Percentiles rank a stretch among this genome's conserved stretches.
phyloP scores from a whole-genome alignment of 163 green algal genomes.

The Chlamydomonas reinhardtii region DNA sequence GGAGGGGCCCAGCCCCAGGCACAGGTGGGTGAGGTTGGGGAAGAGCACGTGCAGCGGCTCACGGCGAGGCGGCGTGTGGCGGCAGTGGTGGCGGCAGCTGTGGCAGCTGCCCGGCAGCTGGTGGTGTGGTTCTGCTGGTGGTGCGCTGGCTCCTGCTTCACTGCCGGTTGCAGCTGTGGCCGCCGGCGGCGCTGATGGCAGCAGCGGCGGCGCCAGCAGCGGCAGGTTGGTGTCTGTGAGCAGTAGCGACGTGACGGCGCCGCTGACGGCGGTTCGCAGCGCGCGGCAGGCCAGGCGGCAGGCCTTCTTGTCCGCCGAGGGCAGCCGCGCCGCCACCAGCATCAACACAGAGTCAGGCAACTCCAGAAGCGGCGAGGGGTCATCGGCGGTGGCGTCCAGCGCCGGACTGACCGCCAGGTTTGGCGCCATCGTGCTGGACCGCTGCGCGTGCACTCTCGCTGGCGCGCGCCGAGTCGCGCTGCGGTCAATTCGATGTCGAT shows the following conservation, averaged over 20 bases:
- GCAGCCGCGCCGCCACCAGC: conserved; percentile 1
- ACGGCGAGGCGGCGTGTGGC: neutral
- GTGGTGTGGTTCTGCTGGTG: no score
- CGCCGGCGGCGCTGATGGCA: neutral
- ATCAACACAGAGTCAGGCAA: conserved; percentile 19
- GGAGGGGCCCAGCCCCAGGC: conserved; percentile 1
- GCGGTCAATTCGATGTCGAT: no score
- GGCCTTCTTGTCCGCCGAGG: conserved; percentile 40
- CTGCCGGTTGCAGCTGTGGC: neutral
- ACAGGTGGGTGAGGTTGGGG: conserved; percentile 27
- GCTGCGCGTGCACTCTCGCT: no score
- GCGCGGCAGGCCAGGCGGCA: conserved; percentile 15
- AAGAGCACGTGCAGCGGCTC: conserved; percentile 11
- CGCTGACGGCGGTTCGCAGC: conserved; percentile 1
- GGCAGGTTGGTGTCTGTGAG: conserved; percentile 32
- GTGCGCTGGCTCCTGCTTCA: no score
- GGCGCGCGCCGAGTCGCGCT: no score
- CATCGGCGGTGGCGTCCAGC: no score
- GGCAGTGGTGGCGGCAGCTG: neutral
- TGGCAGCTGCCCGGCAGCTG: no score
- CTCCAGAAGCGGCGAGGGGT: neutral
- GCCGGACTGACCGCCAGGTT: no score
- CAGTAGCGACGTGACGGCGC: conserved; percentile 31
- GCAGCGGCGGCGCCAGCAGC: neutral
- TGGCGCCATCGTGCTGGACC: no score